These are phyloP conservation scores for Sambucus nigra DNA, from an alignment of 129 eudicot genomes.

Conservation along the genomic window DNA sequence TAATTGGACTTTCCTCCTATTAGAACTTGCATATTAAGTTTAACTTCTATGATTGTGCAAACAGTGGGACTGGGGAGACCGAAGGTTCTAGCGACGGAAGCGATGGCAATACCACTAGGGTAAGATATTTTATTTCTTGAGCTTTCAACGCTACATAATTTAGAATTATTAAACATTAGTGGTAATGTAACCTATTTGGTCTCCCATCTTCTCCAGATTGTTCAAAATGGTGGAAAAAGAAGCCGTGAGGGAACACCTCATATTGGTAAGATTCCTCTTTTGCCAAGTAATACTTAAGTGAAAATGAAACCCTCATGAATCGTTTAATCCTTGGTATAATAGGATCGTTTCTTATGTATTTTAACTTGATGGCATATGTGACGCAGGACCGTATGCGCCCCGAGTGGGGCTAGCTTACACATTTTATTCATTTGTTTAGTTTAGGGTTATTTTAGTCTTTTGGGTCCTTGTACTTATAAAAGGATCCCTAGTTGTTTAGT, in stretches of 20 bases:
- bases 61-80: conserved; percentile 84
- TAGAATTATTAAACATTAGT: not conserved
- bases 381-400: no score
- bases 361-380: no score
- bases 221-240: conserved; percentile 56
- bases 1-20: no score
- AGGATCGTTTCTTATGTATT: no score
- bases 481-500: no score
- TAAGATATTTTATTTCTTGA: conserved; percentile 14
- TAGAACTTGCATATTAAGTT: not conserved
- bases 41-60: not conserved
- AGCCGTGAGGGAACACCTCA: conserved; percentile 59
- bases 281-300: not conserved
- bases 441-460: no score
- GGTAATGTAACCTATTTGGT: not conserved
- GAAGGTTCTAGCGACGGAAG: conserved; percentile 94
- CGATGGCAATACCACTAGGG: conserved; percentile 59
- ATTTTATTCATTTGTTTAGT: no score
- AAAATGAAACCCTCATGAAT: no score
- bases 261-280: conserved; percentile 30
- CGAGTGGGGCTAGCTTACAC: no score
- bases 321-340: no score
- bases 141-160: not conserved
- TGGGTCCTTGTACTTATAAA: no score
- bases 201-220: conserved; percentile 35